Base-by-base conservation (phyloP, 306 rosid species). In the Inga oerstediana region DNA sequence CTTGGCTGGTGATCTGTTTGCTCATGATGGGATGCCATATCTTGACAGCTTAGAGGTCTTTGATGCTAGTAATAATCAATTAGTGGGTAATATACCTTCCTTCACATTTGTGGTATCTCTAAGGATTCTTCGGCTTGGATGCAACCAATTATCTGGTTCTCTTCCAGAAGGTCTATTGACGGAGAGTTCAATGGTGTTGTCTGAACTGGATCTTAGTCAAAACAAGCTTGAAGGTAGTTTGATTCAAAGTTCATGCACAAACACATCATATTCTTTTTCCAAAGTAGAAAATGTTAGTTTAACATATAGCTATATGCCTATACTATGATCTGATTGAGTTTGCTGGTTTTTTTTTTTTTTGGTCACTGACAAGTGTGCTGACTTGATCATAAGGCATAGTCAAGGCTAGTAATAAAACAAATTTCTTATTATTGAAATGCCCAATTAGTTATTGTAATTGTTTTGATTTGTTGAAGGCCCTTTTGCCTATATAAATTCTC, bases 21-120 rank as follows among this genome's bases (percentile, higher is more conserved):
- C 86, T 72, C 97, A 93, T 76, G 97, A 92, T 88, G 98, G 94
- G 68, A 87, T 92, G 89, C 90, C 98, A 27, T 93, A 89, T 82
- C 91, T 93, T 72, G 98, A 93, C 83, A 90, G 81, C 84, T 90
- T 93, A 88, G 94, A 88, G 88, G 89, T 92, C n/a, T 87, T 93
- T 45, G 98, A 93, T 92, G 97, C 91, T 72, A 90, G 91, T 84
- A 67, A 84, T 83, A 93, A 93, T 85, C 89, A 83, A 82, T 75
- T 93, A 77, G 91, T 48, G 68, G 97, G 97, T 46, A 75, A 65
- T 66, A 85, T 93, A 78, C 97, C 98, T 78, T 82, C 93, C 86
- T 90, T 93, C 85, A 77, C 87, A 10, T 90, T 93, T 34, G 90
- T 92, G 12, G 90, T 93, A 76, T 93, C 98, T n/a, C 85, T 93